Evolutionary conservation across 1,284 basidiomycete genomes (phyloP), one percentile per base, ranked within the genome.

Genomic region (Amylostereum chailletii): DNA sequence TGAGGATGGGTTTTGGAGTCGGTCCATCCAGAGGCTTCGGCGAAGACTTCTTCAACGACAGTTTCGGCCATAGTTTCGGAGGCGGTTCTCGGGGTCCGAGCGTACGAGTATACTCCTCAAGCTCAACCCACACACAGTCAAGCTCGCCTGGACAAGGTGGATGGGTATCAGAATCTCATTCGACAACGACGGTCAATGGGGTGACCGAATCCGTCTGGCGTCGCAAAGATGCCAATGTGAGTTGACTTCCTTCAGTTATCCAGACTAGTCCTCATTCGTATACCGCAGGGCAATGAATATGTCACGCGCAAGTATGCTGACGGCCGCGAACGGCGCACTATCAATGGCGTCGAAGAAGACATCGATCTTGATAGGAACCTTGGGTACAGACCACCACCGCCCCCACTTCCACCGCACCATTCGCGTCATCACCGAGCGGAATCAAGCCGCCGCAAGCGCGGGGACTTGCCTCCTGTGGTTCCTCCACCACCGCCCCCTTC

Each of bases 221-320:
- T 53, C 72, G 74, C 42, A 66, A 68, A 45, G 83, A 88, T 58
- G 71, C 68, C 43, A 63, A 77, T 47, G 86, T 86, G 58, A 50
- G 67, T 54, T 19, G 4, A n/a, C 29, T 11, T 44, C 6, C 36
- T 5, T 19, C 2, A 53, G 66, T 60, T 9, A 32, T 30, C 19
- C 26, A 34, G 46, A 38, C 39, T 51, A 46, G 40, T 44, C 19
- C 19, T 19, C 19, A 19, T 19, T 19, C 19, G 19, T 19, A 19
- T 19, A 19, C 19, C 19, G 19, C 19, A 88, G 86, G 86, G 86
- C 3, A 86, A 85, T 53, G 81, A 85, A 57, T 82, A 86, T 60
- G 67, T 83, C 41, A 79, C 74, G 2, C 76, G 77, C 46, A 78
- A 71, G 4, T 77, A 75, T 51, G 75, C 80, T 4, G 83, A 87